Evolutionary conservation across 805 yeast genomes (phyloP), one percentile per base, ranked within the genome.

Genomic region (Ogataea parapolymorpha): DNA sequence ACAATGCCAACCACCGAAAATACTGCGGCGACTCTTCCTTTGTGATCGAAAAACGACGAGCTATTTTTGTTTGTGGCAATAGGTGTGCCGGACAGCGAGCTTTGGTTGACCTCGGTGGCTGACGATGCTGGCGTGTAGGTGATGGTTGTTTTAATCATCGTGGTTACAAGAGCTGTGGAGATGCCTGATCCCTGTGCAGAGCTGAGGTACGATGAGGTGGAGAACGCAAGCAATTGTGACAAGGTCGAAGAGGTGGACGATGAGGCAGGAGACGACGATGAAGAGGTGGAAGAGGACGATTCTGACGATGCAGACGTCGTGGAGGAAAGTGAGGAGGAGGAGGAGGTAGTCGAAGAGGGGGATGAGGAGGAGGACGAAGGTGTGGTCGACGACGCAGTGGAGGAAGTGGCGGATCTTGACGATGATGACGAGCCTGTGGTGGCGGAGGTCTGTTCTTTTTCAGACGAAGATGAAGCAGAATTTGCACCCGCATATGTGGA

Each of bases 11-110:
- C 93, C 0, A 77, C 89, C 2, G 84, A 78, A 62, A 87, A 87
- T 0, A 88, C 84, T 3, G 95, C 96, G 0, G 90, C 95, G 1
- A 87, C 93, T 56, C 82, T 84, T 0, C 91, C 95, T 33, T 76
- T 77, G 34, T 77, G 67, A 42, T 72, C 70, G 71, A 84, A 87
- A 56, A 82, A 87, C 14, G 61, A 32, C 5, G 59, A 34, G 9
- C 53, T 18, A 5, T 52, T 33, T n/a, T 52, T 35, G 11, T 6
- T 6, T 20, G 32, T 6, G n/a, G 27, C 22, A n/a, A 5, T 12
- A n/a, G 26, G n/a, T 3, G 32, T 7, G 9, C 33, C 13, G 8
- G 47, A 20, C 6, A 41, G 29, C 4, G 35, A 25, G 23, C 26
- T 17, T 11, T 26, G 11, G 33, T 18, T 26, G 20, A 53, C 23